A percentile compares a stretch with the other conserved stretches of the same genome.
Conservation (phyloP, 176 grass and related monocot species). For the Carex myosuroides region DNA sequence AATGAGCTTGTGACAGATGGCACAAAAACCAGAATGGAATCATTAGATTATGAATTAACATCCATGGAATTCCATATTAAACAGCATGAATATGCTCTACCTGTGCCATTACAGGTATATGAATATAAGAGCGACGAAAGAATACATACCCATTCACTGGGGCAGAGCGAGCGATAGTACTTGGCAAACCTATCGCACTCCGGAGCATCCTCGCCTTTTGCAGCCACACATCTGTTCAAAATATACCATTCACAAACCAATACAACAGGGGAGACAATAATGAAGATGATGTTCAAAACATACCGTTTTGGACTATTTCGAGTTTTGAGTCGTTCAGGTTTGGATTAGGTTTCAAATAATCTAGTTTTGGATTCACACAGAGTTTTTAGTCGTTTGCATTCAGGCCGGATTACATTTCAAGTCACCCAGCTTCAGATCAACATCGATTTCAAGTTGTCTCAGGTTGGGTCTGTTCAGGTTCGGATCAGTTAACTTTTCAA, state of each 20-base stretch:
- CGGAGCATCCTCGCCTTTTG: slow-evolving; percentile 67
- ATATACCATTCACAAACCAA: neutral
- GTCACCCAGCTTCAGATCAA: neutral
- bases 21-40: neutral
- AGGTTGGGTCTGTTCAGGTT: neutral
- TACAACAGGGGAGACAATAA: neutral
- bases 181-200: slow-evolving; percentile 81
- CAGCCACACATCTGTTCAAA: slow-evolving; percentile 55
- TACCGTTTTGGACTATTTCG: neutral
- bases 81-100: neutral
- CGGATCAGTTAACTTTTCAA: neutral
- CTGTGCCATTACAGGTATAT: neutral
- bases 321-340: neutral
- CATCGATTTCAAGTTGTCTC: neutral
- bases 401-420: neutral
- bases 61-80: neutral
- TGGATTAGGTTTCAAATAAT: neutral
- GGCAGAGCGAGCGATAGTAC: slow-evolving; percentile 78
- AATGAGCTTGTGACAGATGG: neutral
- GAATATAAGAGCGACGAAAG: neutral
- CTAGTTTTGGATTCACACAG: neutral
- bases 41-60: neutral
- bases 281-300: neutral
- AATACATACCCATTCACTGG: slow-evolving; percentile 72
- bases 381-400: neutral